These are phyloP conservation scores for Phialophora tarda DNA, from an alignment of 2,329 filamentous ascomycete species.

Conservation along the genomic window DNA sequence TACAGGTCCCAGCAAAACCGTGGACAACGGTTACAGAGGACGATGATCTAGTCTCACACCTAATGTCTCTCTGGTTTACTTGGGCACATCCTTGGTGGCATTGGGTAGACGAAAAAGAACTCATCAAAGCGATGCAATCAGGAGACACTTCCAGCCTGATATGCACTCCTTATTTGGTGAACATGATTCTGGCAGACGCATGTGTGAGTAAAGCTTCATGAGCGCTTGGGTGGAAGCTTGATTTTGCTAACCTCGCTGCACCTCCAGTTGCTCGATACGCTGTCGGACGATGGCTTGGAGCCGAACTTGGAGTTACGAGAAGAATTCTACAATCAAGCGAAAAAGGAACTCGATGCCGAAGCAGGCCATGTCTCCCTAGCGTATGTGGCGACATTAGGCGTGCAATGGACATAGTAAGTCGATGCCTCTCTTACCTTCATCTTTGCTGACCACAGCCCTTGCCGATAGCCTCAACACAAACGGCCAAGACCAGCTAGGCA, in stretches of 20 bases:
- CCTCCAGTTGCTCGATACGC: slow-evolving; percentile 39
- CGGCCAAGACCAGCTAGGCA: slow-evolving; percentile 41
- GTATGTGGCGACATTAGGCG: slow-evolving; percentile 43
- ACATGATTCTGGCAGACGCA: slow-evolving; percentile 40
- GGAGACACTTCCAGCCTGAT: slow-evolving; percentile 37
- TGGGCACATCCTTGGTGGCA: slow-evolving; percentile 44
- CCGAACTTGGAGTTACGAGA: slow-evolving; percentile 38
- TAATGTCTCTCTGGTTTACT: slow-evolving; percentile 45
- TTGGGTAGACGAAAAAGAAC: slow-evolving; percentile 44
- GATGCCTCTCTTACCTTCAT: not conserved
- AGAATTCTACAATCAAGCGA: slow-evolving; percentile 47
- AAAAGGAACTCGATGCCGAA: slow-evolving; percentile 42
- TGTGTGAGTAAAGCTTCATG: slow-evolving; percentile 40
- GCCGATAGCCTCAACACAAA: slow-evolving; percentile 42
- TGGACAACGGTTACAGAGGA: slow-evolving; percentile 46
- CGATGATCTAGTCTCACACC: slow-evolving; percentile 44
- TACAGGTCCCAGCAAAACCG: slow-evolving; percentile 42
- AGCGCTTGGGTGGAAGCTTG: not conserved
- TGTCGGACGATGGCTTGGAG: slow-evolving; percentile 39
- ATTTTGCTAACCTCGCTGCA: slow-evolving; percentile 24
- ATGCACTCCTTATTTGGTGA: slow-evolving; percentile 47
- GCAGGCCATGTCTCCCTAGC: slow-evolving; percentile 43
- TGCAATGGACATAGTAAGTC: slow-evolving; percentile 42
- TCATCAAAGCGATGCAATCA: slow-evolving; percentile 46
- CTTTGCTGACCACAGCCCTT: not conserved